phyloP scores from a whole-genome alignment of 2,329 filamentous ascomycete species.

The Graphium sp. region DNA sequence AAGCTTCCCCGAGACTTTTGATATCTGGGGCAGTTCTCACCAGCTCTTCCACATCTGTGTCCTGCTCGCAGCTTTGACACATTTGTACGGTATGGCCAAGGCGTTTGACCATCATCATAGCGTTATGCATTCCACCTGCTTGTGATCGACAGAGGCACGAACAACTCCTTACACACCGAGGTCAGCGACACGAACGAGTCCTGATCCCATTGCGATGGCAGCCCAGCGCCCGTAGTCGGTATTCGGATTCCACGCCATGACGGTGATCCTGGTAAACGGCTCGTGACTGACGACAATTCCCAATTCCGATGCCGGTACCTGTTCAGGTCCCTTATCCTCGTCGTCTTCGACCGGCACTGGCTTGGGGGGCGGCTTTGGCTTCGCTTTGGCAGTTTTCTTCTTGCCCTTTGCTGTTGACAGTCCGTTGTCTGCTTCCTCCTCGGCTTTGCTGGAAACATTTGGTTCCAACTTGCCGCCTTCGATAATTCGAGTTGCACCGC shows the following conservation, averaged over 20 bases:
- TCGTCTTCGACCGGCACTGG: constrained; percentile 10
- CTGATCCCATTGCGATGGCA: constrained; percentile 48
- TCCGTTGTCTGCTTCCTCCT: no score
- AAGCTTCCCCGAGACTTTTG: constrained; percentile 59
- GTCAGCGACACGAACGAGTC: constrained; percentile 50
- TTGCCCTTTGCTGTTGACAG: constrained; percentile 22
- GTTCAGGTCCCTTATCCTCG: constrained; percentile 14
- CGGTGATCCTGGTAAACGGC: constrained; percentile 42
- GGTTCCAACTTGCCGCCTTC: constrained; percentile 32
- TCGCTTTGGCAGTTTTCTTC: constrained; percentile 18
- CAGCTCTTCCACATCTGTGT: constrained; percentile 93
- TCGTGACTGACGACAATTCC: constrained; percentile 38
- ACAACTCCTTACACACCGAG: constrained; percentile 28
- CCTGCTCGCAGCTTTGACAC: constrained; percentile 62
- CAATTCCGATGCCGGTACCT: constrained; percentile 14
- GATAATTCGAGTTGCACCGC: constrained; percentile 32
- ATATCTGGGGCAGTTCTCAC: constrained; percentile 86
- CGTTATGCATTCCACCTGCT: constrained; percentile 33
- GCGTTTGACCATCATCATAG: constrained; percentile 79
- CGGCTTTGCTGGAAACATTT: constrained; percentile 22
- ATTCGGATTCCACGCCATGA: constrained; percentile 54
- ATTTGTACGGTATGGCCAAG: constrained; percentile 64
- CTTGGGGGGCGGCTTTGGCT: constrained; percentile 17
- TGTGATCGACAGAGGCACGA: constrained; percentile 5
- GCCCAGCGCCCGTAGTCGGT: constrained; percentile 48